These are phyloP conservation scores for Phytophthora agathidicida DNA, from an alignment of 352 stramenopile genomes.

Conservation along the genomic window DNA sequence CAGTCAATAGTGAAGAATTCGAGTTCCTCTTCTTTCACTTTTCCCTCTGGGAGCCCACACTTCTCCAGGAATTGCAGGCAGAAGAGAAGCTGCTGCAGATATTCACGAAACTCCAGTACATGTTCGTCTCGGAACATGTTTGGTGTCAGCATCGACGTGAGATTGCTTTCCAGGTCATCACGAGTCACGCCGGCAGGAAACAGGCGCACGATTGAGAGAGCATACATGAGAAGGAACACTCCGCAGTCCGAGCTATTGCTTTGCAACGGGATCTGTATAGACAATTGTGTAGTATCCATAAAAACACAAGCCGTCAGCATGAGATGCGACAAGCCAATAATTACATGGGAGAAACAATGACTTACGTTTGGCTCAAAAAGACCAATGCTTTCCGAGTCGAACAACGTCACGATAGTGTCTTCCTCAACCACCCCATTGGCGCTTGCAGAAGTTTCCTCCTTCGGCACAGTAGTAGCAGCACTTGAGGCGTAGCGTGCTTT, in stretches of 20 bases:
- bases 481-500: constrained; percentile 36
- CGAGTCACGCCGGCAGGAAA: constrained; percentile 62
- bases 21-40: constrained; percentile 63
- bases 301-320: too few species aligned
- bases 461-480: background rate
- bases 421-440: constrained; percentile 9
- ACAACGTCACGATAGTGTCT: constrained; percentile 49
- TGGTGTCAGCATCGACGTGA: constrained; percentile 50
- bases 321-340: too few species aligned
- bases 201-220: constrained; percentile 57
- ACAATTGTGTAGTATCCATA: background rate
- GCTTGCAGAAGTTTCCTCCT: background rate
- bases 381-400: constrained; percentile 50
- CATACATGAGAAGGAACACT: constrained; percentile 86
- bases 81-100: constrained; percentile 79
- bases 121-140: constrained; percentile 74
- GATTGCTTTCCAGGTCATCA: constrained; percentile 58
- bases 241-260: constrained; percentile 95
- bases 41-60: constrained; percentile 45
- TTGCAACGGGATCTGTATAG: constrained; percentile 88
- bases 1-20: constrained; percentile 63
- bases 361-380: constrained; percentile 85
- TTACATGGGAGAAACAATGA: background rate
- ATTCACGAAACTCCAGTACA: constrained; percentile 79
- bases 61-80: constrained; percentile 66